These are phyloP conservation scores for Aegilops speltoides DNA, from an alignment of 176 grass and related monocot species.

Conservation along the genomic window DNA sequence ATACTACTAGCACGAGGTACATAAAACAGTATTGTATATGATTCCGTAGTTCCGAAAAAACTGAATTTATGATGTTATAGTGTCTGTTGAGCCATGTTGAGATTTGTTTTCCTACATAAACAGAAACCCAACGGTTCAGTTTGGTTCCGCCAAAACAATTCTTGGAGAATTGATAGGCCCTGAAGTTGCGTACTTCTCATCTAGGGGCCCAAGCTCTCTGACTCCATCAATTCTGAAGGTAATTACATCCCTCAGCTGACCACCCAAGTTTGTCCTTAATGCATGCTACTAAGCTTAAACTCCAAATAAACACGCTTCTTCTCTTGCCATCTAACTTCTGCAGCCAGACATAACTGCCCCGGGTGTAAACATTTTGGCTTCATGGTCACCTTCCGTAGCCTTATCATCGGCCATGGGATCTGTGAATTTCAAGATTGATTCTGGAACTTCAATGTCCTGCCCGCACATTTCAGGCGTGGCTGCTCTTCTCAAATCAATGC, in stretches of 20 bases:
- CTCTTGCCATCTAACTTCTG: slow-evolving; percentile 5
- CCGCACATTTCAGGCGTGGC: slow-evolving; percentile 73
- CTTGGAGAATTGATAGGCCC: slow-evolving; percentile 77
- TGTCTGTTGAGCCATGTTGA: not conserved
- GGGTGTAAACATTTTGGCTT: slow-evolving; percentile 94
- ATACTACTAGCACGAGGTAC: slow-evolving; percentile 71
- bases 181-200: slow-evolving; percentile 95
- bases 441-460: slow-evolving; percentile 95
- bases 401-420: slow-evolving; percentile 53
- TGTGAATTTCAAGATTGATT: slow-evolving; percentile 84
- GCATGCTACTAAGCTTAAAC: not conserved
- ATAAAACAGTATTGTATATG: not conserved
- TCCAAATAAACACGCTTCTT: not conserved
- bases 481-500: slow-evolving; percentile 81
- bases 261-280: not conserved
- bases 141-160: slow-evolving; percentile 66
- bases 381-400: slow-evolving; percentile 77
- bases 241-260: slow-evolving; percentile 5
- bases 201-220: slow-evolving; percentile 84
- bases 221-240: slow-evolving; percentile 89
- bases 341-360: slow-evolving; percentile 90
- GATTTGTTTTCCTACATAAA: slow-evolving; percentile 3
- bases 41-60: not conserved
- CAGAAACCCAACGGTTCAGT: slow-evolving; percentile 68
- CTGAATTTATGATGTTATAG: not conserved